Base-by-base conservation (phyloP, 371 early-diverging fungal genomes). In the Mucor indicus region DNA sequence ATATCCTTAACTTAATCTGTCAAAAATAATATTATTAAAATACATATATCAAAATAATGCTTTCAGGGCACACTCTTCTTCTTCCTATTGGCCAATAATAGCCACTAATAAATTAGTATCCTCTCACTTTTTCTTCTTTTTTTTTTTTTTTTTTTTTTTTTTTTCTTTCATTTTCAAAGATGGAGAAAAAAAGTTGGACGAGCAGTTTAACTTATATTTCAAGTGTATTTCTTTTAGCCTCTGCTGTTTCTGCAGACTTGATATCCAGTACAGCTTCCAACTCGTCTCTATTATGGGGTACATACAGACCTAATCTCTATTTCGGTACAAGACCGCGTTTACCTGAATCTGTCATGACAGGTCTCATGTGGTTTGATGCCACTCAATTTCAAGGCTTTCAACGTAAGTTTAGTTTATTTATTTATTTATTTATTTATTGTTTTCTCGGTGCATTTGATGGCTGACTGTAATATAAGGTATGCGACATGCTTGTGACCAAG, bases 271-370 rank as follows among this genome's bases (percentile, higher is more conserved):
- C 43, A 10, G 39, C 49, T 17, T 31, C 50, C 2, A 74, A 74
- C 35, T 45, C 44, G 8, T 74, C 75, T 0, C 56, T 85, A 3
- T 57, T 79, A 37, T 97, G 96, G 95, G 96, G 97, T n/a, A 89
- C 92, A 0, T 95, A 93, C 62, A 76, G 96, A 24, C 95, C 96
- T 27, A 91, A 93, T 59, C 78, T 95, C n/a, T 97, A 95, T 70
- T 93, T 95, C 75, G 98, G 98, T 23, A 87, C 90, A 0, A 80
- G 90, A 1, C 86, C 94, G 8, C 86, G 92, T 38, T 41, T 86
- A 6, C 84, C 90, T 0, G 75, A 88, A 36, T 79, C 92, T 2
- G 57, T 95, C 30, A 75, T 90, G 75, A 89, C 93, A 9, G 96
- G 98, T 4, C 75, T 95, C 15, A 87, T 92, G 83, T 97, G 98